A percentile compares a stretch with the other conserved stretches of the same genome.
Conservation (phyloP, 2,329 filamentous ascomycete genomes). For the Periconia macrospinosa region DNA sequence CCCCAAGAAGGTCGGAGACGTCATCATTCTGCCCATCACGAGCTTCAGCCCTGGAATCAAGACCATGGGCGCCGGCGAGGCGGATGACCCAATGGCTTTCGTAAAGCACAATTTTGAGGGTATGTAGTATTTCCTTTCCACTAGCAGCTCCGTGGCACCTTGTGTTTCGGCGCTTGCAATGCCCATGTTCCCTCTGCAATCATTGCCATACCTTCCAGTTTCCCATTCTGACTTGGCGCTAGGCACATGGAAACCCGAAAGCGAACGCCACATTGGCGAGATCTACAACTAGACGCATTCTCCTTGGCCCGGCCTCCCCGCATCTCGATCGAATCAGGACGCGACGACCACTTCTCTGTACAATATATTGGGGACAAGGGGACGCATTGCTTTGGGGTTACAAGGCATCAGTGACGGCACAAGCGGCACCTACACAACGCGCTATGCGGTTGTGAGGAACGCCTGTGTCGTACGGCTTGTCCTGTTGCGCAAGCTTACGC, state of each 20-base stretch:
- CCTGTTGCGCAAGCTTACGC: not conserved
- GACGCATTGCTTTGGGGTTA: not conserved
- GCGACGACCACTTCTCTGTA: slow-evolving; percentile 14
- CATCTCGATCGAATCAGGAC: slow-evolving; percentile 1
- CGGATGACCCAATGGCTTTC: slow-evolving; percentile 93
- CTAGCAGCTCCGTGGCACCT: slow-evolving; percentile 2
- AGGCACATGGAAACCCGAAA: slow-evolving; percentile 43
- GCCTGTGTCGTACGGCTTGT: not conserved
- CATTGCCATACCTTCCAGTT: not conserved
- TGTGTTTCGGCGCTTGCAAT: slow-evolving; percentile 1
- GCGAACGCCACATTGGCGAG: slow-evolving; percentile 38
- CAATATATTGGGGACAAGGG: slow-evolving; percentile 6
- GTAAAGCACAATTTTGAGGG: slow-evolving; percentile 97
- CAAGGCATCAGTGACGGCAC: not conserved
- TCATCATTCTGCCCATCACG: slow-evolving; percentile 91
- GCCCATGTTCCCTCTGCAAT: not conserved
- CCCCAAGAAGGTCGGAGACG: slow-evolving; percentile 87
- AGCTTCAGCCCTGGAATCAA: slow-evolving; percentile 94
- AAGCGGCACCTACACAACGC: not conserved
- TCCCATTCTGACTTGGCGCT: slow-evolving; percentile 24
- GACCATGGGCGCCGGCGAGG: slow-evolving; percentile 88
- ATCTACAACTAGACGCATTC: slow-evolving; percentile 25
- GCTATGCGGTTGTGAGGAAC: not conserved
- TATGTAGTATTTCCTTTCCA: slow-evolving; percentile 47
- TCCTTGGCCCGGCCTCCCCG: not conserved